These are phyloP conservation scores for Hypocrella siamensis DNA, from an alignment of 2,329 filamentous ascomycete genomes.

Conservation along the genomic window DNA sequence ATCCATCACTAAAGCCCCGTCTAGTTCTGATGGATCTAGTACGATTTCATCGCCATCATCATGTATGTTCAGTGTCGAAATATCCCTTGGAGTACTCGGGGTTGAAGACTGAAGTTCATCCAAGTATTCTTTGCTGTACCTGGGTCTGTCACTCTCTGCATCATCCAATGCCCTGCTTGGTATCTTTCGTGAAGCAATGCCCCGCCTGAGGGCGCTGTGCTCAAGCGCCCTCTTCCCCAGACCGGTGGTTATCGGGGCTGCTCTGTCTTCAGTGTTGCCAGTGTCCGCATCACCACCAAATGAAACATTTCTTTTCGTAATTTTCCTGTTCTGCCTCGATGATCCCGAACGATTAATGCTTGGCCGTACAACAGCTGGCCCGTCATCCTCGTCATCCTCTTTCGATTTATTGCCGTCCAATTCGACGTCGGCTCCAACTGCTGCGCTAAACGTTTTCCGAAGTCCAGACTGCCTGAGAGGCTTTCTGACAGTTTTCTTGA, in stretches of 20 bases:
- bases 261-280: conserved; percentile 30
- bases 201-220: conserved; percentile 46
- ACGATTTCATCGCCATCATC: conserved; percentile 36
- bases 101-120: conserved; percentile 76
- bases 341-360: conserved; percentile 29
- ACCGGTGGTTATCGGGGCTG: conserved; percentile 50
- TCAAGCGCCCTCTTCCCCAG: conserved; percentile 50
- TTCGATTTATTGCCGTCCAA: conserved; percentile 10
- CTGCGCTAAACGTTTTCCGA: conserved; percentile 37
- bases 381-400: conserved; percentile 27
- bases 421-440: conserved; percentile 17
- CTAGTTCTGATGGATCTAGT: conserved; percentile 43
- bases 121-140: conserved; percentile 75
- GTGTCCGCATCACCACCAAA: conserved; percentile 48
- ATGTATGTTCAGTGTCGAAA: conserved; percentile 27
- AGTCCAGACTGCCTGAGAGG: conserved; percentile 42
- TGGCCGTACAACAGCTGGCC: conserved; percentile 34
- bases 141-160: conserved; percentile 53
- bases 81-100: conserved; percentile 60
- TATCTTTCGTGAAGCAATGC: conserved; percentile 28
- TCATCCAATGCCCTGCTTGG: conserved; percentile 36
- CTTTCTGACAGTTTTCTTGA: conserved; percentile 35
- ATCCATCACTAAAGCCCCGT: conserved; percentile 50
- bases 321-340: conserved; percentile 50
- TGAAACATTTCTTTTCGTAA: conserved; percentile 44